Evolutionary conservation across 257 asterid genomes (phyloP).

Genomic region (Verbena officinalis): DNA sequence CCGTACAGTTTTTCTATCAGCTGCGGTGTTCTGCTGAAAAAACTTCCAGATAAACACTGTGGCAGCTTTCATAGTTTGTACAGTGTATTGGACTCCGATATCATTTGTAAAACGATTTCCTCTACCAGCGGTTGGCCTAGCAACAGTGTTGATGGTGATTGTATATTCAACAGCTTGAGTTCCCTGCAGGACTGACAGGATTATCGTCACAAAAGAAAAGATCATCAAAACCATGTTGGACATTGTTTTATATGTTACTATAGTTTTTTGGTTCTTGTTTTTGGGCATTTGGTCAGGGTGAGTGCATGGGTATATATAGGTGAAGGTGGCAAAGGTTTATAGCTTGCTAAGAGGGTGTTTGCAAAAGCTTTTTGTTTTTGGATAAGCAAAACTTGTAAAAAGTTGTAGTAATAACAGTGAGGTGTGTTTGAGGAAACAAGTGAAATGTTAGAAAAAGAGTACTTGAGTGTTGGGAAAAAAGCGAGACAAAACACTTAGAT

Average conservation of each 20-base stretch:
- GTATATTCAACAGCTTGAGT: slow-evolving; percentile 42
- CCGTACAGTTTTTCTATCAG: slow-evolving; percentile 37
- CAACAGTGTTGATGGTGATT: slow-evolving; percentile 44
- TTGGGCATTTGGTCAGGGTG: too few relatives aligned
- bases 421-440: too few relatives aligned
- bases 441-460: too few relatives aligned
- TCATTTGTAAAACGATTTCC: slow-evolving; percentile 50
- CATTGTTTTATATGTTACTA: slow-evolving; percentile 10
- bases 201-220: slow-evolving; percentile 30
- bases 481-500: too few relatives aligned
- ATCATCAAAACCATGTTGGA: slow-evolving; percentile 19
- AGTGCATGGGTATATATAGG: slow-evolving; percentile 20
- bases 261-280: neutral
- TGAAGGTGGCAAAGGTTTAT: neutral
- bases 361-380: too few relatives aligned
- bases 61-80: slow-evolving; percentile 26
- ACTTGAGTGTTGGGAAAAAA: too few relatives aligned
- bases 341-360: too few relatives aligned
- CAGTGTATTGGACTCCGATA: slow-evolving; percentile 40
- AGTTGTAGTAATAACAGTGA: too few relatives aligned
- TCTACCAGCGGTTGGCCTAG: slow-evolving; percentile 41
- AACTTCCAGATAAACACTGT: slow-evolving; percentile 41
- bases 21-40: slow-evolving; percentile 44
- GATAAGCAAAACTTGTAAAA: too few relatives aligned
- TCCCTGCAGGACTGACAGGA: slow-evolving; percentile 30